phyloP scores from a whole-genome alignment of 495 filamentous ascomycete genomes.

The Aspergillus nidulans region DNA sequence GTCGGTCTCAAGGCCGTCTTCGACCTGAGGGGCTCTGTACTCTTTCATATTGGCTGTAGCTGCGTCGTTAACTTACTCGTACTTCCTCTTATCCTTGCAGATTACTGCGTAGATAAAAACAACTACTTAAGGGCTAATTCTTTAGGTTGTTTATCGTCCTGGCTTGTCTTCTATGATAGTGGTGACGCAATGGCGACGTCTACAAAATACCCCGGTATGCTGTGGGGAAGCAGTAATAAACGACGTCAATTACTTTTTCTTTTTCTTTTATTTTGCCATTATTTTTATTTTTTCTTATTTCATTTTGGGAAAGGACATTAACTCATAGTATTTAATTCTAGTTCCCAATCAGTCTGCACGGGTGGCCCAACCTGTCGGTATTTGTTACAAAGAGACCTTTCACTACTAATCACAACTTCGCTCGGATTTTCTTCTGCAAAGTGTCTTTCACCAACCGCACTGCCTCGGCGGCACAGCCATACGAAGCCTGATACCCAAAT shows the following conservation, averaged over 20 bases:
- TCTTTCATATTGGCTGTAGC: conserved; percentile 14
- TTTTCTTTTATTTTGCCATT: no score
- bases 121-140: neutral
- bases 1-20: conserved; percentile 20
- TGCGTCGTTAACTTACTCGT: no score
- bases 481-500: conserved; percentile 86
- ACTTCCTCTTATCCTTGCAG: no score
- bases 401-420: conserved; percentile 29
- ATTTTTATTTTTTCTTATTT: no score
- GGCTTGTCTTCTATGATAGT: neutral
- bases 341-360: no score
- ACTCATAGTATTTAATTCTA: no score
- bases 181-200: conserved; percentile 14
- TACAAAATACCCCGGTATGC: neutral
- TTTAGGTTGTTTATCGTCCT: neutral
- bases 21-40: conserved; percentile 20
- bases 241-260: neutral
- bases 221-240: neutral
- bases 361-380: no score
- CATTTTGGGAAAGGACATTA: no score
- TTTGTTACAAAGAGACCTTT: no score
- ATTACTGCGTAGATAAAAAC: no score
- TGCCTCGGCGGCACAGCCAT: conserved; percentile 71
- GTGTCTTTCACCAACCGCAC: conserved; percentile 67
- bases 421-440: conserved; percentile 29